Evolutionary conservation across 225 moss, liverwort and hornwort genomes (phyloP).

Genomic region (Polytrichum formosum): DNA sequence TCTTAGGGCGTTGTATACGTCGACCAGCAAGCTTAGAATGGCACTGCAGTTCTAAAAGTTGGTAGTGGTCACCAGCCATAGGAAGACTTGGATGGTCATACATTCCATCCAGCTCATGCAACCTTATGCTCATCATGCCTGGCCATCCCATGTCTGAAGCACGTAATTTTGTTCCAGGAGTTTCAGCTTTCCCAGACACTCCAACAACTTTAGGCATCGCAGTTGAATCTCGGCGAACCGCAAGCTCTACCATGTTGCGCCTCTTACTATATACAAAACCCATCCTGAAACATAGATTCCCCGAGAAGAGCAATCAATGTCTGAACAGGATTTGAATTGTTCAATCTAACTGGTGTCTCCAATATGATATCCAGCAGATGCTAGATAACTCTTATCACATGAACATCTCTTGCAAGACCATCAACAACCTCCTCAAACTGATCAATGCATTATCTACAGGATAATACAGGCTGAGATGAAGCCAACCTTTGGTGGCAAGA

Average conservation of each 20-base stretch:
- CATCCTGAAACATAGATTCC: slow-evolving; percentile 56
- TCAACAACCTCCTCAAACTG: too few relatives aligned
- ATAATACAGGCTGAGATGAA: too few relatives aligned
- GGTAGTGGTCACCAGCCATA: slow-evolving; percentile 90
- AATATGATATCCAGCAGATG: too few relatives aligned
- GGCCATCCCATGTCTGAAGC: slow-evolving; percentile 86
- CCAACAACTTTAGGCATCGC: slow-evolving; percentile 45
- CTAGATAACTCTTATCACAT: too few relatives aligned
- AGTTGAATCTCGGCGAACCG: slow-evolving; percentile 85
- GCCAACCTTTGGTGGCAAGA: too few relatives aligned
- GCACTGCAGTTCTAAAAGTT: slow-evolving; percentile 94
- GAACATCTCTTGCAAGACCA: too few relatives aligned
- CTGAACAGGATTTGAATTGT: background rate
- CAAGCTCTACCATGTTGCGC: slow-evolving; percentile 97
- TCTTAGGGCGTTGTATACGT: slow-evolving; percentile 87
- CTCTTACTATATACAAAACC: slow-evolving; percentile 90
- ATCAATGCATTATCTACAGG: too few relatives aligned
- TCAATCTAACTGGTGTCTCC: too few relatives aligned
- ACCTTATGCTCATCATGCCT: slow-evolving; percentile 98
- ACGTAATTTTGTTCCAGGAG: slow-evolving; percentile 47
- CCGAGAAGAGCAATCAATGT: slow-evolving; percentile 12
- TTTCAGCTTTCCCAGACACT: slow-evolving; percentile 39
- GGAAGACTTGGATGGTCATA: slow-evolving; percentile 99
- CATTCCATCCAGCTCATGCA: slow-evolving; percentile 99
- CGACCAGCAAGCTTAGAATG: slow-evolving; percentile 98